phyloP scores from a whole-genome alignment of 805 yeast species.

The Candida yuanshanica region DNA sequence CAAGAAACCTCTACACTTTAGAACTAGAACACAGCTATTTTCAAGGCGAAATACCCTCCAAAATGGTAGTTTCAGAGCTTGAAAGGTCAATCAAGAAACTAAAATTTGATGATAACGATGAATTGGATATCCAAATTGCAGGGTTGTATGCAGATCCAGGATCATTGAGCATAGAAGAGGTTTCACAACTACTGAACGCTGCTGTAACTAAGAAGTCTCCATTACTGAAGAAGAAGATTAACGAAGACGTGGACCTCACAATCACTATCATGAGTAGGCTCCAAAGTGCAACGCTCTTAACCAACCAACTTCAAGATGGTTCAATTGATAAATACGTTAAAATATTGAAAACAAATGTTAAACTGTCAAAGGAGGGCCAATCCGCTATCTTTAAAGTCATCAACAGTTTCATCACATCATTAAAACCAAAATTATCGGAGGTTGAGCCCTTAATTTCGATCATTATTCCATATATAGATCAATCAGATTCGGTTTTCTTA shows the following conservation, averaged over 20 bases:
- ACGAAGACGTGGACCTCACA: conserved; percentile 5
- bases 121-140: neutral
- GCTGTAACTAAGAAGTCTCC: neutral
- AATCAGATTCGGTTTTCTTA: conserved; percentile 6
- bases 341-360: conserved; percentile 3
- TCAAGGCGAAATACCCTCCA: too few species aligned
- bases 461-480: conserved; percentile 10
- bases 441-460: conserved; percentile 9
- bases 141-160: conserved; percentile 1
- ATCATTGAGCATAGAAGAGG: neutral
- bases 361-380: neutral
- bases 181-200: neutral
- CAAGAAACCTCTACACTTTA: too few species aligned
- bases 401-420: conserved; percentile 23
- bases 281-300: conserved; percentile 1
- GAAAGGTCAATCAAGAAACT: neutral
- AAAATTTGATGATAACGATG: neutral
- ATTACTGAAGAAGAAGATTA: conserved; percentile 1
- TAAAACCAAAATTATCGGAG: conserved; percentile 16
- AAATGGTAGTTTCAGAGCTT: neutral
- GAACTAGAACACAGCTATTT: too few species aligned
- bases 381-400: conserved; percentile 11
- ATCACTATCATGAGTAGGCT: conserved; percentile 1
- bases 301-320: conserved; percentile 2
- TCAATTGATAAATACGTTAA: conserved; percentile 9